Percentiles rank a stretch among this genome's conserved stretches.
Conservation (phyloP, 2,329 filamentous ascomycete genomes). For the Diplodia seriata region DNA sequence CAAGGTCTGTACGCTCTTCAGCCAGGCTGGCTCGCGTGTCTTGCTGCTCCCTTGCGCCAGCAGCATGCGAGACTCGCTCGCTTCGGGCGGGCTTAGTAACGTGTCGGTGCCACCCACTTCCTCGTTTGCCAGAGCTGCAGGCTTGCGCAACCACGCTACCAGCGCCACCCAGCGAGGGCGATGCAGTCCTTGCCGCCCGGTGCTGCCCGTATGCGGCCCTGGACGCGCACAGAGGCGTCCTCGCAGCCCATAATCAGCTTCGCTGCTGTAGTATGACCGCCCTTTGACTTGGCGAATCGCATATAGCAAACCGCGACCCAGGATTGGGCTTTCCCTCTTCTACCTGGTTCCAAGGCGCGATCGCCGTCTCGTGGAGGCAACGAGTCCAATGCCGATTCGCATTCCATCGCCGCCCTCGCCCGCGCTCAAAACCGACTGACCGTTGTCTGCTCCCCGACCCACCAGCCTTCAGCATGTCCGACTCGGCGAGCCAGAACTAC, state of each 20-base stretch:
- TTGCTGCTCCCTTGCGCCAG: slow-evolving; percentile 26
- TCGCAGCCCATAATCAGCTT: slow-evolving; percentile 5
- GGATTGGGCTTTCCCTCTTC: neutral
- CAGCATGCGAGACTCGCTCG: slow-evolving; percentile 2
- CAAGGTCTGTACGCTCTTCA: slow-evolving; percentile 32
- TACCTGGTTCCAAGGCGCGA: slow-evolving; percentile 1
- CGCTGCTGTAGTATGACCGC: neutral
- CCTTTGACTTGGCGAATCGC: slow-evolving; percentile 12
- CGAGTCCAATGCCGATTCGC: neutral
- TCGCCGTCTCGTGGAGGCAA: slow-evolving; percentile 9
- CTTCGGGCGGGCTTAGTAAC: slow-evolving; percentile 18
- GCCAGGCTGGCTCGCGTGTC: slow-evolving; percentile 28
- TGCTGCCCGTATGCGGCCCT: neutral
- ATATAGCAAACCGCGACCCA: slow-evolving; percentile 29
- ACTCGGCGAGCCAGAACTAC: slow-evolving; percentile 34
- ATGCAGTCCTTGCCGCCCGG: slow-evolving; percentile 26
- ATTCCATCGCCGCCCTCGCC: neutral
- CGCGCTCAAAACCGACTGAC: neutral
- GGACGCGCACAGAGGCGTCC: slow-evolving; percentile 11
- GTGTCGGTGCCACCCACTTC: neutral
- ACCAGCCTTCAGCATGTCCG: slow-evolving; percentile 33
- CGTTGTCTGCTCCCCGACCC: neutral
- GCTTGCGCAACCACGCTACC: slow-evolving; percentile 19
- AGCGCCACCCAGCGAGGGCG: slow-evolving; percentile 29
- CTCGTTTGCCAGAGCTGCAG: slow-evolving; percentile 9